Conservation (phyloP, 2,329 filamentous ascomycete species). For the Aspergillus awamori region DNA sequence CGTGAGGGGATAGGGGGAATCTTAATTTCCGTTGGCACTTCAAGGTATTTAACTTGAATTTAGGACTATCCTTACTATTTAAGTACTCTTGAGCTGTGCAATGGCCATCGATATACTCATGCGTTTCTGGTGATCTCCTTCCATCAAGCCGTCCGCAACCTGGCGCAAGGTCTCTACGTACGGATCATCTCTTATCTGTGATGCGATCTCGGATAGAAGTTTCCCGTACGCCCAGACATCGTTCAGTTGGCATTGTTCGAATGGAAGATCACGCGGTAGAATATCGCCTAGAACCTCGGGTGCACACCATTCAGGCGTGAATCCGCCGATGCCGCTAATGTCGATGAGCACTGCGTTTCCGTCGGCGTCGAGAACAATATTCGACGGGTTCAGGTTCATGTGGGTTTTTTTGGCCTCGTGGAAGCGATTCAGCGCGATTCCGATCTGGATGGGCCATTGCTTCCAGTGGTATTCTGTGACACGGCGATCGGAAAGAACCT, state of each 20-base stretch:
- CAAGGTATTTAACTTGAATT: no score
- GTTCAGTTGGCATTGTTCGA: constrained; percentile 22
- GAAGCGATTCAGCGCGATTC: constrained; percentile 15
- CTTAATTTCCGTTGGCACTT: no score
- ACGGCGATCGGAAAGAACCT: constrained; percentile 14
- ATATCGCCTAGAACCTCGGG: constrained; percentile 26
- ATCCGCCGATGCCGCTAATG: constrained; percentile 27
- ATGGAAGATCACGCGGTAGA: constrained; percentile 21
- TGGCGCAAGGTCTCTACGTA: constrained; percentile 12
- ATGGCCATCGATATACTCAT: constrained; percentile 6
- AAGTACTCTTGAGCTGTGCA: neutral
- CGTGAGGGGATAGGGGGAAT: no score
- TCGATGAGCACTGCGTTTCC: constrained; percentile 27
- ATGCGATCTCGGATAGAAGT: constrained; percentile 22
- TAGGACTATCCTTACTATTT: neutral
- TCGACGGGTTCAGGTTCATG: constrained; percentile 27
- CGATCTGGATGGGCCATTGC: constrained; percentile 25
- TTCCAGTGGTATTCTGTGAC: constrained; percentile 19
- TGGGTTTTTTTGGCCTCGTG: constrained; percentile 21
- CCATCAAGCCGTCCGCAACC: constrained; percentile 19
- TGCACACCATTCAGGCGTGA: constrained; percentile 22
- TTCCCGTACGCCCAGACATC: constrained; percentile 29
- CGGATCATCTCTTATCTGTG: constrained; percentile 12
- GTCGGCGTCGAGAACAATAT: constrained; percentile 21
- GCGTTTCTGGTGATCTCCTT: constrained; percentile 10